Percentiles rank a stretch among this genome's conserved stretches.
Evolutionary conservation across 202 grass and related monocot species (phyloP).

Genomic region (Zoysia matrella): DNA sequence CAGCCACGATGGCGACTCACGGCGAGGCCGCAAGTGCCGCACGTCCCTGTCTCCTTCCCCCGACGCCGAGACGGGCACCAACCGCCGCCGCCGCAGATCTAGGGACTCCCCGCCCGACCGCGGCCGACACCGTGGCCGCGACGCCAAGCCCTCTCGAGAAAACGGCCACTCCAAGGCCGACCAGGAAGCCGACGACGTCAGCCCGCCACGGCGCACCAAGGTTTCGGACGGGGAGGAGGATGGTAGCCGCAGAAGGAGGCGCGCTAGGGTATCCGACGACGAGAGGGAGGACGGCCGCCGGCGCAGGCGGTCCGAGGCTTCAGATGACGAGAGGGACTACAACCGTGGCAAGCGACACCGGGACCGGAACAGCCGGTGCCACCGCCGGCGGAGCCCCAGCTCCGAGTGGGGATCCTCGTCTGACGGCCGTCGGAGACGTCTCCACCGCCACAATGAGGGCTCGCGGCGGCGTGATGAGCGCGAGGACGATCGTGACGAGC

Average conservation of each 20-base stretch:
- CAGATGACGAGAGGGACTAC: slow-evolving; percentile 37
- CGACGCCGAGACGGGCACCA: neutral
- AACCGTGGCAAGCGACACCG: slow-evolving; percentile 31
- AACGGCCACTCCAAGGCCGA: neutral
- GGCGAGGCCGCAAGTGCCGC: slow-evolving; percentile 7
- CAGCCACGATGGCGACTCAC: slow-evolving; percentile 26
- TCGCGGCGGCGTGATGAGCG: slow-evolving; percentile 23
- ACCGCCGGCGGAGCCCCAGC: slow-evolving; percentile 39
- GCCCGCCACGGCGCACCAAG: neutral
- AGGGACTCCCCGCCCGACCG: slow-evolving; percentile 32
- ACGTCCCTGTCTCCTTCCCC: slow-evolving; percentile 6
- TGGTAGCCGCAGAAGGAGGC: slow-evolving; percentile 10
- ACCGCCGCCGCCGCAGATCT: slow-evolving; percentile 38
- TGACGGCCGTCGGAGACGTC: slow-evolving; percentile 8
- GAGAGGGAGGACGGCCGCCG: slow-evolving; percentile 26
- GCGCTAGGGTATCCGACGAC: slow-evolving; percentile 42
- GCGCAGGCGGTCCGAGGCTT: slow-evolving; percentile 18
- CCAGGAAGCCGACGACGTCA: neutral
- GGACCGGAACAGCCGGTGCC: slow-evolving; percentile 21
- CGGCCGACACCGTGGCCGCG: slow-evolving; percentile 16
- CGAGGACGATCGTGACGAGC: slow-evolving; percentile 18
- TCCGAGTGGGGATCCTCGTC: slow-evolving; percentile 34
- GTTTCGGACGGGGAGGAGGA: slow-evolving; percentile 28
- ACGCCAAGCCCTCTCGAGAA: slow-evolving; percentile 15
- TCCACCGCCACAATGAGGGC: slow-evolving; percentile 35